Conservation (phyloP, 2,329 filamentous ascomycete genomes). For the Blastomyces gilchristii region DNA sequence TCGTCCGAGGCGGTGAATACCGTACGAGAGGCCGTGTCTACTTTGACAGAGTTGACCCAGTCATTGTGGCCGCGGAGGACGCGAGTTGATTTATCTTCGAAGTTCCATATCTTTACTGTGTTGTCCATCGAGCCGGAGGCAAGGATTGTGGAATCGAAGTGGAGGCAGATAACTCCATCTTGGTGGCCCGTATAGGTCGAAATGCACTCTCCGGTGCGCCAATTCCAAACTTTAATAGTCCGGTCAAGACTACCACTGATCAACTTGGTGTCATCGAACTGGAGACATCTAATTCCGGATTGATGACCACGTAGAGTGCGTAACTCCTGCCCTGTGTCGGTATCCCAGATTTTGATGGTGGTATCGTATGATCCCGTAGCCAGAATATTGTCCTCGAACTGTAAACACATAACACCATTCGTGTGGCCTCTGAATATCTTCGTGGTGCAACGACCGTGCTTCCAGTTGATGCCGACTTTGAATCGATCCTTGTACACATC, state of each 20-base stretch:
- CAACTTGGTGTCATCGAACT: constrained; percentile 85
- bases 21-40: constrained; percentile 72
- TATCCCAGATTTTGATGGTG: constrained; percentile 93
- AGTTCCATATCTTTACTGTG: constrained; percentile 88
- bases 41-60: constrained; percentile 92
- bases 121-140: constrained; percentile 84
- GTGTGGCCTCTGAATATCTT: constrained; percentile 77
- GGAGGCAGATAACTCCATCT: constrained; percentile 73
- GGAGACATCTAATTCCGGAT: constrained; percentile 72
- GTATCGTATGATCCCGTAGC: constrained; percentile 92
- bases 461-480: constrained; percentile 96
- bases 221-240: constrained; percentile 92
- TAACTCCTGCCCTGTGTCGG: constrained; percentile 75
- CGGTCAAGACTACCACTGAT: constrained; percentile 83
- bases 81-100: constrained; percentile 70
- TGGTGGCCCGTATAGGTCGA: constrained; percentile 70
- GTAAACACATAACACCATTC: constrained; percentile 72
- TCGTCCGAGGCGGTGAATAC: constrained; percentile 92
- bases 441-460: constrained; percentile 78
- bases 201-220: constrained; percentile 79
- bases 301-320: constrained; percentile 77
- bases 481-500: constrained; percentile 92
- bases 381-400: constrained; percentile 80
- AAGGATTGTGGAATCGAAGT: constrained; percentile 75
- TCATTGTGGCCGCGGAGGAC: constrained; percentile 74